These are phyloP conservation scores for Eucalyptus coolabah DNA, from an alignment of 345 rosid species.

Conservation along the genomic window DNA sequence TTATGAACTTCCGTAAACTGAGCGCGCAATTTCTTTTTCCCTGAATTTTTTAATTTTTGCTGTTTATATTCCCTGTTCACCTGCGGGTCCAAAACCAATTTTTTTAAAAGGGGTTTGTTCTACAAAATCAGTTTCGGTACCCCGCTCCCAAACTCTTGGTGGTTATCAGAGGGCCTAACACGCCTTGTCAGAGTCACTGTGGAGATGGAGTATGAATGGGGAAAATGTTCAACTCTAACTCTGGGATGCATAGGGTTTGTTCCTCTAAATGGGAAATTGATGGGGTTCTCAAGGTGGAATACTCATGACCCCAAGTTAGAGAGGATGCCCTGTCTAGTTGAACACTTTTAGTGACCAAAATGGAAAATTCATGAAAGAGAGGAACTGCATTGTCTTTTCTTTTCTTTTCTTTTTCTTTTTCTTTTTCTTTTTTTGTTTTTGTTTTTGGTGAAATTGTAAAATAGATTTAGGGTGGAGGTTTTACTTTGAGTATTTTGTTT, in stretches of 20 bases:
- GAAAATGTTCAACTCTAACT: not conserved
- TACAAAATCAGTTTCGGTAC: not conserved
- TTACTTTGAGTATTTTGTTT: not conserved
- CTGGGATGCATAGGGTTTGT: not conserved
- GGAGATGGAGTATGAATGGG: not conserved
- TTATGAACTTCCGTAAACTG: not conserved
- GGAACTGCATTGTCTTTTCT: not conserved
- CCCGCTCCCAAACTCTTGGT: not conserved
- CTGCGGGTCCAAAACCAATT: not conserved
- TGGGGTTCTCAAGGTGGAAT: not conserved
- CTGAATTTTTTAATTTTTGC: not conserved
- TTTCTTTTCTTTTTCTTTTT: fast-evolving
- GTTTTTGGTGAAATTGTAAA: not conserved
- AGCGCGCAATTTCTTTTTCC: not conserved
- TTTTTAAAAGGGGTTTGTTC: not conserved
- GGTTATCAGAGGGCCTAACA: not conserved
- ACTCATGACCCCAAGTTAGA: not conserved
- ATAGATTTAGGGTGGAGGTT: not conserved
- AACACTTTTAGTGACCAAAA: not conserved
- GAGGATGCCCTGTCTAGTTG: not conserved
- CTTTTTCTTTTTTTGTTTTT: no score
- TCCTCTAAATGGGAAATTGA: not conserved
- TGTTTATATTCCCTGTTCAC: not conserved
- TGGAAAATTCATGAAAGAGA: not conserved
- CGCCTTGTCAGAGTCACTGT: not conserved